Base-by-base conservation (phyloP, 371 early-diverging fungal species). In the Mortierella sp. region DNA sequence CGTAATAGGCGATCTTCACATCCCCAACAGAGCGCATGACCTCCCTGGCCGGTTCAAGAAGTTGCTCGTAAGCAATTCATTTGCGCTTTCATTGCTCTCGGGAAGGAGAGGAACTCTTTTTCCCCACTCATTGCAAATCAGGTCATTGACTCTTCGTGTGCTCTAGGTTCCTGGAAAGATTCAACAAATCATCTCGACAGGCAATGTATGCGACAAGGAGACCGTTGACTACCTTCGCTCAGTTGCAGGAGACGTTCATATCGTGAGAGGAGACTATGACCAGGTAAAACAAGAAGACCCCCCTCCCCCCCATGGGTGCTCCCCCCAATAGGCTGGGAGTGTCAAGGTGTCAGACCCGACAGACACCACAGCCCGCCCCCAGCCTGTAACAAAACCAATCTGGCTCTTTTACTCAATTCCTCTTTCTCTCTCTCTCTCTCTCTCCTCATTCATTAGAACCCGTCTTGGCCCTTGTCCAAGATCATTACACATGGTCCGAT, bases 1-100 rank as follows among this genome's bases (percentile, higher is more conserved):
- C 56, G 93, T 90, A 57, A 90, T 96, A 71, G 97, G 97, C 57
- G 97, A 98, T 81, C 85, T 96, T 57, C 95, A 96, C 84, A 94
- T 96, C 79, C 97, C 98, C 40, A 90, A 94, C 72, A 88, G 98
- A 21, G 91, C 90, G 21, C 86, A 90, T 54, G 94, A 92, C 80
- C 84, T 98, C 48, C 96, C 97, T 0, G 81, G 85, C 48, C 93
- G 93, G 80, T 96, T 98, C 83, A 92, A 93, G 70, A 95, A 92
- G 77, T 85, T 98, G 31, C 80, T 95, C 72, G 92, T 90, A 84
- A 56, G 60, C 9, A 28, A 24, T n/a, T n/a, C n/a, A n/a, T n/a
- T n/a, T n/a, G n/a, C n/a, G n/a, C n/a, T n/a, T n/a, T n/a, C n/a
- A n/a, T n/a, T n/a, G n/a, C n/a, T n/a, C n/a, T n/a, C n/a, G n/a